Base-by-base conservation (phyloP, 2,329 filamentous ascomycete species). In the Cordyceps cateniannulata region DNA sequence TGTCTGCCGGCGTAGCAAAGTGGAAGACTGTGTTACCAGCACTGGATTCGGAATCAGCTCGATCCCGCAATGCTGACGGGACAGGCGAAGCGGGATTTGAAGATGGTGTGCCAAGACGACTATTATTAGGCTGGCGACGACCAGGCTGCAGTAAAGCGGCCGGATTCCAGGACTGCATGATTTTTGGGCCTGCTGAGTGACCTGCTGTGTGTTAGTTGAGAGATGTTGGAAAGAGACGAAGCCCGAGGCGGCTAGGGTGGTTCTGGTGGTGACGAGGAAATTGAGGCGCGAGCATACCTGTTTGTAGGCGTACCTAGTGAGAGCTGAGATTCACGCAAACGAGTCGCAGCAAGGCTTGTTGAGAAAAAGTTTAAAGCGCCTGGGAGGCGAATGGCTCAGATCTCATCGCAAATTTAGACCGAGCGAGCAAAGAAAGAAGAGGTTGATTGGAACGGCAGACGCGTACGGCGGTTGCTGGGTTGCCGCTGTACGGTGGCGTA, bases 131-230 rank as follows among this genome's bases (percentile, higher is more conserved):
- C 54, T 65, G 68, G 63, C 66, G 69, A 50, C 70, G 70, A 57
- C 68, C 68, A 24, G 76, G 76, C 65, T 78, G 74, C 54, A 78
- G 69, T 55, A 78, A 64, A 16, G 70, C 69, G 50, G 71, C 70
- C n/a, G 76, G 72, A 62, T 77, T 77, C 74, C 79, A 81, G 56
- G 71, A 64, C 32, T 69, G 68, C 64, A 70, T 57, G 48, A 65
- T 66, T 50, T 63, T 68, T 51, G 68, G 12, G 27, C 42, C 69
- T 57, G 53, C 65, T 66, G 62, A 66, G 62, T 63, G 67, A 69
- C 61, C 68, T 73, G 73, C 62, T 60, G 29, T 20, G 40, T 51
- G 62, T 65, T 52, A 66, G 58, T 40, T 35, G 53, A 44, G 47
- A 61, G 14, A 20, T 16, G 6, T 9, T 20, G 59, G 18, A 9